Evolutionary conservation across 345 rosid species (phyloP).

Genomic region (Linum lewisii): DNA sequence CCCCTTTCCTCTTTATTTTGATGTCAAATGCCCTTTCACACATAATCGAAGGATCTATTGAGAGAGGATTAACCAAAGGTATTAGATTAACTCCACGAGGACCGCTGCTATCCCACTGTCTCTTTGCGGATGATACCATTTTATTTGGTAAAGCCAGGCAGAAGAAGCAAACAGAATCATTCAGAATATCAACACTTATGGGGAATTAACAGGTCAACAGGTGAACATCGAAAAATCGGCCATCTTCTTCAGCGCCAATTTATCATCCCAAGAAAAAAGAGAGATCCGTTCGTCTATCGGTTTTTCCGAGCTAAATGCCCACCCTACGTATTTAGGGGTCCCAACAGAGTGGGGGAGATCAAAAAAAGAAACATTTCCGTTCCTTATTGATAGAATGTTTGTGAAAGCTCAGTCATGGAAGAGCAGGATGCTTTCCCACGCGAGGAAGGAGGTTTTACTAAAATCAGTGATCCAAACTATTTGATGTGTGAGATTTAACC

Average conservation of each 20-base stretch:
- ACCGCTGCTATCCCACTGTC: neutral
- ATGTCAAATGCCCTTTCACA: no score
- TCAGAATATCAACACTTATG: neutral
- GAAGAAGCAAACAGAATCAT: neutral
- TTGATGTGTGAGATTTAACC: no score
- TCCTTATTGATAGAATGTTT: neutral
- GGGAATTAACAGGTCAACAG: neutral
- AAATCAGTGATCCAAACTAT: neutral
- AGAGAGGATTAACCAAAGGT: neutral
- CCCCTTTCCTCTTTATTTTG: neutral
- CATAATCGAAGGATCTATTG: neutral
- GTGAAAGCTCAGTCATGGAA: neutral
- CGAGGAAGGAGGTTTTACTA: neutral
- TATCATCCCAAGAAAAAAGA: neutral
- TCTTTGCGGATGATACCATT: neutral
- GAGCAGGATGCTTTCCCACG: neutral
- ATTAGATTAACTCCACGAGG: no score
- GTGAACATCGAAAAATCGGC: neutral
- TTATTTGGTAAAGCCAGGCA: neutral
- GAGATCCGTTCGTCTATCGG: neutral
- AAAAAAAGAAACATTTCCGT: neutral
- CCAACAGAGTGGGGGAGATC: neutral
- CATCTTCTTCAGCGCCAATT: neutral
- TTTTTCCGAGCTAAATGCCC: neutral
- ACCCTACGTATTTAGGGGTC: neutral